A percentile compares a stretch with the other conserved stretches of the same genome.
Conservation (phyloP, 2,329 filamentous ascomycete species). For the Paecilomyces niveus region DNA sequence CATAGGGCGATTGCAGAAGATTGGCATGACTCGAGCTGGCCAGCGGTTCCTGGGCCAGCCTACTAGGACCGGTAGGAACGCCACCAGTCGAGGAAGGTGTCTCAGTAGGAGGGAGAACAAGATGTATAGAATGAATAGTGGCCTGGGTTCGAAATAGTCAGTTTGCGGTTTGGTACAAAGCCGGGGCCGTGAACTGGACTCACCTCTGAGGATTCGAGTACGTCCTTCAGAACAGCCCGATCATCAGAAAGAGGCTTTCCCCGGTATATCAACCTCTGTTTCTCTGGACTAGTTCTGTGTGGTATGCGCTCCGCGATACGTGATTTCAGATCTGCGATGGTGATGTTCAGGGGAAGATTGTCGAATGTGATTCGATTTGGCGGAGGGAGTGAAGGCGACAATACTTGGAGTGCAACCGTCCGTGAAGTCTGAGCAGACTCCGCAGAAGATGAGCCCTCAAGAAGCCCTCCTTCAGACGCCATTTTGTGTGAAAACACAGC, state of each 20-base stretch:
- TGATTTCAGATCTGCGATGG: slow-evolving; percentile 46
- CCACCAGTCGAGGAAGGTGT: slow-evolving; percentile 7
- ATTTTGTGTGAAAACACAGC: neutral
- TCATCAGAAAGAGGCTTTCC: slow-evolving; percentile 48
- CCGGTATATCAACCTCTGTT: slow-evolving; percentile 53
- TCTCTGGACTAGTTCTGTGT: slow-evolving; percentile 35
- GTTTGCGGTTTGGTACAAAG: neutral
- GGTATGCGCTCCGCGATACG: slow-evolving; percentile 46
- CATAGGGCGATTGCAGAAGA: neutral
- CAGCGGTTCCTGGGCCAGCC: neutral
- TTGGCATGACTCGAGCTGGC: neutral
- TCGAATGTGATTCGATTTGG: slow-evolving; percentile 31
- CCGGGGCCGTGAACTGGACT: slow-evolving; percentile 14
- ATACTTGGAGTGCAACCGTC: slow-evolving; percentile 28
- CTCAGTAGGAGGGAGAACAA: slow-evolving; percentile 34
- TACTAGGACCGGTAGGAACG: slow-evolving; percentile 4
- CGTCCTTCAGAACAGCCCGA: slow-evolving; percentile 39
- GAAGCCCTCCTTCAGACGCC: neutral
- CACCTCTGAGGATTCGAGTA: slow-evolving; percentile 47
- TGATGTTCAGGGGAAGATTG: slow-evolving; percentile 32
- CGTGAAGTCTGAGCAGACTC: neutral
- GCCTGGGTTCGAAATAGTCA: slow-evolving; percentile 10
- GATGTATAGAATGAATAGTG: slow-evolving; percentile 29
- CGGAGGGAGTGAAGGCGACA: slow-evolving; percentile 34
- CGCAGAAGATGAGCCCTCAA: neutral